Percentiles rank a stretch among this genome's conserved stretches.
Conservation (phyloP, 345 rosid genomes). For the Bruguiera gymnorhiza region DNA sequence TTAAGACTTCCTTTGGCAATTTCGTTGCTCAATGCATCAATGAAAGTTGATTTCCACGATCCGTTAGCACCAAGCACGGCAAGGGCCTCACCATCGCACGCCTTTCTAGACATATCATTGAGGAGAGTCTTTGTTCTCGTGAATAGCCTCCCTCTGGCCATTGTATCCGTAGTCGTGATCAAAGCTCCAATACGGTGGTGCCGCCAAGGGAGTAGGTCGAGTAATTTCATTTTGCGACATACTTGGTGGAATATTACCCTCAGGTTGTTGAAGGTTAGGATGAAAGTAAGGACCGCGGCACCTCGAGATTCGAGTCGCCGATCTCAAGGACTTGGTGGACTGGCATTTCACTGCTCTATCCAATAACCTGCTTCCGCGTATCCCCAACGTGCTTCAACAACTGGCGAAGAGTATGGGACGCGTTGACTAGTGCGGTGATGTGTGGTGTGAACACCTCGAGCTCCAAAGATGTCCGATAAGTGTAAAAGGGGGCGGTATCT, state of each 20-base stretch:
- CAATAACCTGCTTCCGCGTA: slow-evolving; percentile 48
- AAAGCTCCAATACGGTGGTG: slow-evolving; percentile 17
- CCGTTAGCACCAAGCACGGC: slow-evolving; percentile 96
- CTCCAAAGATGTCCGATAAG: slow-evolving; percentile 32
- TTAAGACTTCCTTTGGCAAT: slow-evolving; percentile 75
- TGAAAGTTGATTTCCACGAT: slow-evolving; percentile 79
- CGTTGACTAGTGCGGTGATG: neutral
- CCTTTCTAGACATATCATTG: slow-evolving; percentile 74
- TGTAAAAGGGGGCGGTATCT: slow-evolving; percentile 31
- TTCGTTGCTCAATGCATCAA: slow-evolving; percentile 77
- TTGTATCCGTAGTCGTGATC: slow-evolving; percentile 24
- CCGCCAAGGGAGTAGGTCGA: slow-evolving; percentile 25
- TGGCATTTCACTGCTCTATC: slow-evolving; percentile 65
- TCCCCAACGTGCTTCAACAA: slow-evolving; percentile 74
- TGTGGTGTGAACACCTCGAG: slow-evolving; percentile 1
- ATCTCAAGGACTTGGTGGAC: slow-evolving; percentile 49
- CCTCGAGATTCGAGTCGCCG: slow-evolving; percentile 22
- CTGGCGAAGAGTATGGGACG: slow-evolving; percentile 58
- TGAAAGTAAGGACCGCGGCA: slow-evolving; percentile 37
- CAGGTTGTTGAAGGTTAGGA: slow-evolving; percentile 54
- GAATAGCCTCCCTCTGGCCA: slow-evolving; percentile 38
- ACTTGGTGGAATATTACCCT: slow-evolving; percentile 22
- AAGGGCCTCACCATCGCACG: slow-evolving; percentile 78
- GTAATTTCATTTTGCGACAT: slow-evolving; percentile 45
- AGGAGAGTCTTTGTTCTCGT: slow-evolving; percentile 60